phyloP scores from a whole-genome alignment of 1,284 basidiomycete genomes.

The Vanrija sp. region DNA sequence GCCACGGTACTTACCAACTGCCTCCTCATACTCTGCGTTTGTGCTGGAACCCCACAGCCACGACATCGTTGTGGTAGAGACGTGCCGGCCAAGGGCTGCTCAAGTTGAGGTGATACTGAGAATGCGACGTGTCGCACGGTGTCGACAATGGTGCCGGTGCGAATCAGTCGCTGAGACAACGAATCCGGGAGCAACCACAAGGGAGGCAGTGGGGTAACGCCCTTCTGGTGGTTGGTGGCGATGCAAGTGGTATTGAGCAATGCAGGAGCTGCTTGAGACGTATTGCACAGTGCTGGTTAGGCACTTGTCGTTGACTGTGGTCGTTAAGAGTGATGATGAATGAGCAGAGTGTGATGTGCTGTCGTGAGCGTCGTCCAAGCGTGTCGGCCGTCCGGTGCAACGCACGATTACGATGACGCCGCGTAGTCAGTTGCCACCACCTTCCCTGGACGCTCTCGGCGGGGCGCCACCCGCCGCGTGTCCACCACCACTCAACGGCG shows the following conservation, averaged over 20 bases:
- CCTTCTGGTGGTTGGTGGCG: background rate
- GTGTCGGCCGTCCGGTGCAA: background rate
- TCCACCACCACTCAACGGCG: background rate
- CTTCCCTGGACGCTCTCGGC: background rate
- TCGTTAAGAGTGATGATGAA: background rate
- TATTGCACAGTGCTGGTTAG: background rate
- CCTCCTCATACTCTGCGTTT: conserved; percentile 48
- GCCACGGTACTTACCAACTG: conserved; percentile 38
- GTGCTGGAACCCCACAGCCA: conserved; percentile 46
- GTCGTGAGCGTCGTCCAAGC: background rate
- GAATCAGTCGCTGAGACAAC: background rate
- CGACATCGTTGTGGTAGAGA: conserved; percentile 30
- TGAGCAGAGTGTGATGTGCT: background rate
- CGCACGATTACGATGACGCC: too few relatives aligned
- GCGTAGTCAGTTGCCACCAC: too few relatives aligned
- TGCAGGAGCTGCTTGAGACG: background rate
- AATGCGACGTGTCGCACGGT: background rate
- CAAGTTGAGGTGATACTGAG: background rate
- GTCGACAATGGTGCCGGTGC: background rate
- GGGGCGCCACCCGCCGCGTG: background rate
- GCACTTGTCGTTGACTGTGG: too few relatives aligned
- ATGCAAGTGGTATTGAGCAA: background rate
- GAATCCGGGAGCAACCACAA: too few relatives aligned
- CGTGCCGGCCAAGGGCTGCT: background rate
- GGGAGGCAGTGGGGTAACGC: background rate